A percentile compares a stretch with the other conserved stretches of the same genome.
phyloP scores from a whole-genome alignment of 2,329 filamentous ascomycete species.

The Aspergillus sp. region DNA sequence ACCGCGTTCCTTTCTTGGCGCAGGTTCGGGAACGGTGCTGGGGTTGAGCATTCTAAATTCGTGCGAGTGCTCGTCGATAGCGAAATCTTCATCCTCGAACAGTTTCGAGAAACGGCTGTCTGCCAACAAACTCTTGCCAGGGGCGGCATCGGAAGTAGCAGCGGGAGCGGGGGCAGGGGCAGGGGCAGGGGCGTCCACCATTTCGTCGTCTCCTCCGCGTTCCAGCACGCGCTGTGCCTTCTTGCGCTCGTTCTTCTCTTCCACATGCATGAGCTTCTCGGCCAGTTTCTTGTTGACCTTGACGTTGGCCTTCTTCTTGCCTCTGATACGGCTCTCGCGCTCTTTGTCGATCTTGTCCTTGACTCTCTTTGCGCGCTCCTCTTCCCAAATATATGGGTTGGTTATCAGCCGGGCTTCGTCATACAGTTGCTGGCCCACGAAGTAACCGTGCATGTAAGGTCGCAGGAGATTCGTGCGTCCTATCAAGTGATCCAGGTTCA shows the following conservation, averaged over 20 bases:
- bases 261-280: conserved; percentile 54
- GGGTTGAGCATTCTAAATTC: conserved; percentile 89
- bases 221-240: conserved; percentile 44
- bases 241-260: conserved; percentile 49
- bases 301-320: conserved; percentile 79
- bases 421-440: conserved; percentile 89
- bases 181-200: conserved; percentile 21
- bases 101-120: conserved; percentile 82
- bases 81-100: conserved; percentile 90
- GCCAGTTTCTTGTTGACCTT: conserved; percentile 76
- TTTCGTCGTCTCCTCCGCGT: conserved; percentile 50
- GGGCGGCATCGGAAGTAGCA: conserved; percentile 13
- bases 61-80: conserved; percentile 78
- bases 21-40: conserved; percentile 53
- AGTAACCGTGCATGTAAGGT: conserved; percentile 99
- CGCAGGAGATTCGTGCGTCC: conserved; percentile 83
- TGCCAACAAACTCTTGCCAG: conserved; percentile 60
- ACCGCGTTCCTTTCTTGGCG: conserved; percentile 37
- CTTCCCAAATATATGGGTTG: conserved; percentile 89
- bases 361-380: conserved; percentile 82
- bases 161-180: neutral
- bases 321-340: conserved; percentile 86
- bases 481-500: conserved; percentile 82
- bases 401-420: conserved; percentile 89
- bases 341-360: conserved; percentile 96